Base-by-base conservation (phyloP, 345 rosid genomes). In the Xanthoceras sorbifolium region DNA sequence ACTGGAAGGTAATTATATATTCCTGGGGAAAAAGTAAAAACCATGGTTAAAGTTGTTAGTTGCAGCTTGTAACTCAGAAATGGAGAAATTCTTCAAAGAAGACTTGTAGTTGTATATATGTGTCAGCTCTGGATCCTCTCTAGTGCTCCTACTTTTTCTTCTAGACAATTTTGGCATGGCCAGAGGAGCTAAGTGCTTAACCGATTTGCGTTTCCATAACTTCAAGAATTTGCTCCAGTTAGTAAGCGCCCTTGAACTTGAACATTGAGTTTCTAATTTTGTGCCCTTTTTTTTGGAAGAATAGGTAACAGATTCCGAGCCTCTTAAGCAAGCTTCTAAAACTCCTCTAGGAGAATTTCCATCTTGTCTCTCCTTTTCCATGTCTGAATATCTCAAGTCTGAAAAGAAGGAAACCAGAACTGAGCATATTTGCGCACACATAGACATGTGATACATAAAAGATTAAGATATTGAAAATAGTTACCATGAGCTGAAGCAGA, bases 221-320 rank as follows among this genome's bases (percentile, higher is more conserved):
- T 85, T 91, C 64, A 90, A 86, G 87, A 91, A 91, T 20, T 80
- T 94, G 18, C 83, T 83, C 98, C 97, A 94, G 52, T 90, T 76
- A 18, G 88, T 84, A 72, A 67, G 79, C 7, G 86, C 83, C 80
- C 78, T 75, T 18, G 82, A 38, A 71, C 82, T 78, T 64, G 88
- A 64, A 82, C 78, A 48, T 38, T 3, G 55, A 34, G 52, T 34
- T 34, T 75, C 82, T 44, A 73, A 28, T 40, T 78, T 85, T 64
- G 52, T 20, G 20, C 15, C 5, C 73, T 48, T 71, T 10, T 57
- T 65, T 23, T 71, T 54, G 6, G 76, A 64, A 50, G 85, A 74
- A 55, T 29, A 66, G 17, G 31, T 62, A 18, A 66, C 75, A 22
- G 77, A 38, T 46, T 81, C 89, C 52, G 76, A 57, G 46, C 67